Conservation (phyloP, 306 rosid genomes). For the Prunus campanulata region DNA sequence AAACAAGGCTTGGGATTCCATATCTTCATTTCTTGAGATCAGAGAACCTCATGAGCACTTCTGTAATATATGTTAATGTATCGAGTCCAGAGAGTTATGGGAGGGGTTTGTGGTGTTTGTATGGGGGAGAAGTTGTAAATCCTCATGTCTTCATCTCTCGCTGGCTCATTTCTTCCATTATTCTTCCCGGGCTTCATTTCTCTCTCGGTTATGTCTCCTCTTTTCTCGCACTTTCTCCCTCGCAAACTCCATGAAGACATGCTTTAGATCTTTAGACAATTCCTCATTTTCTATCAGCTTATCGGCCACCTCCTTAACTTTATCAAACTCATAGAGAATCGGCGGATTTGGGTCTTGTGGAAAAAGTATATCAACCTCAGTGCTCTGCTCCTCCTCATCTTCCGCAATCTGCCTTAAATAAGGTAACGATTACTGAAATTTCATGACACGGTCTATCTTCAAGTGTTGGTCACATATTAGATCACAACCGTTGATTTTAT, state of each 20-base stretch:
- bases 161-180: too few relatives aligned
- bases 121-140: slow-evolving; percentile 5
- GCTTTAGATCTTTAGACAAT: not conserved
- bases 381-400: slow-evolving; percentile 7
- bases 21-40: not conserved
- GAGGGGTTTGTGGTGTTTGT: not conserved
- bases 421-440: slow-evolving; percentile 12
- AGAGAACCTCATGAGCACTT: not conserved
- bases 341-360: not conserved
- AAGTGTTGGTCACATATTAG: not conserved
- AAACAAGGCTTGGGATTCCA: not conserved
- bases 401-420: not conserved
- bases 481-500: too few relatives aligned
- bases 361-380: not conserved
- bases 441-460: slow-evolving; percentile 18
- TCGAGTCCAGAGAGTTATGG: not conserved
- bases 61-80: slow-evolving; percentile 4
- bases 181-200: not conserved
- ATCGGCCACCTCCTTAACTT: not conserved
- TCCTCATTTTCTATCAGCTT: not conserved
- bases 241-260: not conserved
- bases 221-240: not conserved
- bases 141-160: not conserved
- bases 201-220: not conserved
- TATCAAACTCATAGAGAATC: not conserved